Percentiles rank a stretch among this genome's conserved stretches.
phyloP scores from a whole-genome alignment of 2,329 filamentous ascomycete genomes.

The Aplosporella prunicola region DNA sequence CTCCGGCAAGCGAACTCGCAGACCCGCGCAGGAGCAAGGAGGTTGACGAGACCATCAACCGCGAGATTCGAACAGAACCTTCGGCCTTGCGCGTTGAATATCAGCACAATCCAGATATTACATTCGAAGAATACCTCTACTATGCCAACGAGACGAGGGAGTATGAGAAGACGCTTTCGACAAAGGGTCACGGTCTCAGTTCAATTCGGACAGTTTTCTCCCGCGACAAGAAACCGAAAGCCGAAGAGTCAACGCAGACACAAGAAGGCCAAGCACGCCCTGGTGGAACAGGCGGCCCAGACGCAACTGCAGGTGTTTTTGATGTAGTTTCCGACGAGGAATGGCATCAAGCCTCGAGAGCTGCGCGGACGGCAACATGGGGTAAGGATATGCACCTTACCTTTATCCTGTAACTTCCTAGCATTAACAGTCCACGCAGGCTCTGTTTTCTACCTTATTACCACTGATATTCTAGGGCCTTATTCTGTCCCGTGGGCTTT shows the following conservation, averaged over 20 bases:
- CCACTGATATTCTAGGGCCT: slow-evolving; percentile 34
- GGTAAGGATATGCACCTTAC: slow-evolving; percentile 11
- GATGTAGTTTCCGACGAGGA: slow-evolving; percentile 21
- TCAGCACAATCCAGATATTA: slow-evolving; percentile 16
- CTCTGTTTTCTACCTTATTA: slow-evolving; percentile 37
- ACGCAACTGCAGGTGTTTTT: slow-evolving; percentile 1
- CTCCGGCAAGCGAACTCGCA: not conserved
- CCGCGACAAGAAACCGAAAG: slow-evolving; percentile 4
- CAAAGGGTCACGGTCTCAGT: not conserved
- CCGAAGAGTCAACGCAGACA: slow-evolving; percentile 8
- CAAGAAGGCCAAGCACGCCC: slow-evolving; percentile 8
- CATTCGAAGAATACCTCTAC: slow-evolving; percentile 33
- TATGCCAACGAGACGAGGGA: slow-evolving; percentile 28
- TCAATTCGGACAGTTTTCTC: slow-evolving; percentile 1
- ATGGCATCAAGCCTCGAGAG: slow-evolving; percentile 26
- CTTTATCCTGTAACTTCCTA: not conserved
- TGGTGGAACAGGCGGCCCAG: not conserved
- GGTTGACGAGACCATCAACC: not conserved
- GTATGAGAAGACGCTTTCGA: slow-evolving; percentile 20
- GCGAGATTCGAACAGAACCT: slow-evolving; percentile 1
- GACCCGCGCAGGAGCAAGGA: slow-evolving; percentile 1
- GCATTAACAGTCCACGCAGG: slow-evolving; percentile 1
- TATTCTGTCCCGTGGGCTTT: slow-evolving; percentile 27
- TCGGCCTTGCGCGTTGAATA: slow-evolving; percentile 2
- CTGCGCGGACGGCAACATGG: slow-evolving; percentile 26